Evolutionary conservation across 805 yeast species (phyloP), one percentile per base, ranked within the genome.

Genomic region (Kuraishia floccosa): DNA sequence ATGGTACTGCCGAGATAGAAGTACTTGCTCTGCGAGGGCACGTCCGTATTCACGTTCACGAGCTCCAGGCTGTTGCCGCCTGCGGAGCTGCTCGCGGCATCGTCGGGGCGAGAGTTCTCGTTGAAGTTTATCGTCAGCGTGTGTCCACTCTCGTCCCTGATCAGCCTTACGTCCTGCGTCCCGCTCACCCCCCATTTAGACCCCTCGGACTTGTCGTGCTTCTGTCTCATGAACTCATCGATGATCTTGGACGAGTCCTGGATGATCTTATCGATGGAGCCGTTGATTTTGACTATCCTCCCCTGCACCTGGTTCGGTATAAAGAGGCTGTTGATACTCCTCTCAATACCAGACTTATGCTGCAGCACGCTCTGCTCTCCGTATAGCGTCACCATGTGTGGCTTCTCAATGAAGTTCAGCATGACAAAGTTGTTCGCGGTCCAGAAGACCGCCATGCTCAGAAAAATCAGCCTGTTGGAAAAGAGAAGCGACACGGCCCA

Each of bases 351-450:
- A 17, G 72, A 63, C 22, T 66, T 65, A 37, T 74, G 76, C 39
- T 76, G 58, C 30, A 68, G 47, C 5, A 76, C 73, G 42, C 63
- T 69, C 33, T 59, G 62, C 38, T 72, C 74, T 16, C 93, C 93
- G 46, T 82, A 82, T 4, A 82, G 61, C 46, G 72, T 75, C 35
- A 72, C 66, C 81, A 82, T 77, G 46, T 82, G 93, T 20, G 80
- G 74, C 43, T 72, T 75, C 45, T 82, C 94, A 36, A 82, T 76
- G 45, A 76, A 76, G 40, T 74, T 73, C 37, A 81, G 72, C 40
- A 83, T 62, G n/a, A 72, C 52, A 35, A 81, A 66, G 44, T 76
- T 77, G 37, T 76, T 71, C 7, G 64, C 47, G 2, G 83, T 72
- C 84, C 87, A 82, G 25, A 78, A 49, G 41, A 69, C 59, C 0